These are phyloP conservation scores for Chrysosporium keratinophilum DNA, from an alignment of 2,329 filamentous ascomycete species.

Conservation along the genomic window DNA sequence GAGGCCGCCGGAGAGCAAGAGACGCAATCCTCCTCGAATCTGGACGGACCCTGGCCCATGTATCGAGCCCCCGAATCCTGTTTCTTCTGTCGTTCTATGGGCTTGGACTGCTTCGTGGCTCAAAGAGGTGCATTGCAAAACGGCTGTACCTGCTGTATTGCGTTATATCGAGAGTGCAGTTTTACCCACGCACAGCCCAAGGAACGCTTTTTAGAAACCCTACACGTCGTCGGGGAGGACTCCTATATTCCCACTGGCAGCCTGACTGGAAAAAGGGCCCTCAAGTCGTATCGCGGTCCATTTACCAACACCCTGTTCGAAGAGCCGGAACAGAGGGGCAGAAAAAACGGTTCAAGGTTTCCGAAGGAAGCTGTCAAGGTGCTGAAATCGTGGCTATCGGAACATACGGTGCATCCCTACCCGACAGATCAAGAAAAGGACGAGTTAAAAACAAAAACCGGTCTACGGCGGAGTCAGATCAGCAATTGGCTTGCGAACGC, in stretches of 20 bases:
- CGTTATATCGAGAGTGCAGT: constrained; percentile 39
- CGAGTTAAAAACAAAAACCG: constrained; percentile 64
- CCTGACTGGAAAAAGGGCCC: constrained; percentile 31
- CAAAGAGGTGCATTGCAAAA: constrained; percentile 34
- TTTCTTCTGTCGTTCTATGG: constrained; percentile 38
- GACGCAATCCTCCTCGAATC: constrained; percentile 6
- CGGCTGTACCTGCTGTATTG: constrained; percentile 41
- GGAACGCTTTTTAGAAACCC: constrained; percentile 35
- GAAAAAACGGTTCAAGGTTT: constrained; percentile 65
- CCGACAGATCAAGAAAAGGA: constrained; percentile 82
- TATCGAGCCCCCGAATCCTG: constrained; percentile 37
- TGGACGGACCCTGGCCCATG: constrained; percentile 34
- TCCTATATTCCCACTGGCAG: constrained; percentile 30
- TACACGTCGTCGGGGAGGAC: constrained; percentile 37
- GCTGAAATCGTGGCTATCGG: constrained; percentile 73
- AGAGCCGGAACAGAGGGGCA: constrained; percentile 31
- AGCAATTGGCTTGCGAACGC: constrained; percentile 90
- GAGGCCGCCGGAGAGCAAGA: constrained; percentile 14
- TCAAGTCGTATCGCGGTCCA: constrained; percentile 34
- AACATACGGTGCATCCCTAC: constrained; percentile 73
- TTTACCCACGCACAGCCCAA: constrained; percentile 36
- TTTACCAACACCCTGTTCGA: constrained; percentile 22
- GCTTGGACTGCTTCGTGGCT: constrained; percentile 39
- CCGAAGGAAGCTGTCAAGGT: constrained; percentile 69
- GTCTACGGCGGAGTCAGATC: constrained; percentile 72